Evolutionary conservation across 495 filamentous ascomycete genomes (phyloP), one percentile per base, ranked within the genome.

Genomic region (Immersiella caudata): DNA sequence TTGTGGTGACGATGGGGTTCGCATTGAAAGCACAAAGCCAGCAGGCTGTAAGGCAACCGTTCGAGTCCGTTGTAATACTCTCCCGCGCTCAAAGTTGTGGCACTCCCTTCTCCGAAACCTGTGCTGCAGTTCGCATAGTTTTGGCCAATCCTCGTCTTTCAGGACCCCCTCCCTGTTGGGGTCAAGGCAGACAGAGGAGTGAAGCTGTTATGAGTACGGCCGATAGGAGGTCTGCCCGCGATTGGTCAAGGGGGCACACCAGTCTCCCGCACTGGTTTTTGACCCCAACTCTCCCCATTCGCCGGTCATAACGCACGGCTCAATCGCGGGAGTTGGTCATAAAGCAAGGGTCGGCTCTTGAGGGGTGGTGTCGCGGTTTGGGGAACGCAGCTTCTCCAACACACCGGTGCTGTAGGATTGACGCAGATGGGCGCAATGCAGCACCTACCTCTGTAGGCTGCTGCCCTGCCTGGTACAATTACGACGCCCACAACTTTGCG

Each of bases 121-220:
- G 26, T 33, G 57, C 26, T 33, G 57, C n/a, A 21, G 6, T 12
- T 14, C 26, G 57, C 26, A 36, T 21, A 11, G 8, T 35, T 35
- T 20, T 25, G 16, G 7, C 56, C 57, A 59, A 59, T 59, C n/a
- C 26, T 20, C 1, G 8, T 16, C 18, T 7, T 1, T 33, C 57
- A 29, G 27, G 26, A 35, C 29, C 33, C 27, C 33, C 27, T n/a
- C 25, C 24, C 51, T 21, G n/a, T 59, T 59, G 57, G 26, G 21
- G 26, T 14, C 27, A 59, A 59, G 57, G 57, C 57, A 59, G 57
- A 59, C 57, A 12, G n/a, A n/a, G 6, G 57, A 59, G 27, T 59
- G 57, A 59, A 26, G 57, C 57, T 59, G 57, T 59, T 21, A 2
- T 9, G 12, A 29, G 57, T 21, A 27, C 27, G 26, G 21, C n/a